Evolutionary conservation across 495 filamentous ascomycete species (phyloP), one percentile per base, ranked within the genome.

Genomic region (Pseudevernia furfuracea): DNA sequence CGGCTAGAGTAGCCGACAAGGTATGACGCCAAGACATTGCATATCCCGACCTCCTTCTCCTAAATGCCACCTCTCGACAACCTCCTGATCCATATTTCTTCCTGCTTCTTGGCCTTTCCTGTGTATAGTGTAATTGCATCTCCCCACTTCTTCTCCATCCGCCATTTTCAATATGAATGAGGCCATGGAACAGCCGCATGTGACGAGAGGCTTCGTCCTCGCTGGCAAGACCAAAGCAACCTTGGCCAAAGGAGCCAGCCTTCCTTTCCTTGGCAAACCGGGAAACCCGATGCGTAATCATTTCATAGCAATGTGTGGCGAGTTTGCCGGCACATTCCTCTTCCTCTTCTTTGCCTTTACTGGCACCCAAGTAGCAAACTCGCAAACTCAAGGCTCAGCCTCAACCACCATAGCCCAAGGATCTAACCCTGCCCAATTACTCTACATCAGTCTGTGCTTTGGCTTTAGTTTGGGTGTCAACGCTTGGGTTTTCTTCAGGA

Each of bases 341-440:
- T 95, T 92, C 76, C 79, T 94, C 15, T 87, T 92, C 76, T 88
- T 92, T 66, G 85, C 89, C 44, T 91, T 93, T 69, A 83, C 84
- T 11, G 90, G 83, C 23, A 87, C 89, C 12, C 88, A 93, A 69
- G 85, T 89, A 36, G 85, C 87, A 58, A 88, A 87, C 69, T 80
- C 71, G 0, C 59, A 67, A 23, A 63, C 38, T 4, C 64, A 44
- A 57, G 58, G 49, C 6, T 37, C 43, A 8, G 66, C 61, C 19
- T 49, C 55, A 14, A 71, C 49, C 19, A 66, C 58, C 10, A 61
- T 61, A 30, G 59, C 62, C n/a, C 62, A 66, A 38, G 59, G 41
- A 14, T 64, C 65, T 12, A 63, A 67, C 15, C 62, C 63, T 11
- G 68, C 70, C 15, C 65, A 63, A 44, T 73, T 95, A 43, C 73